A percentile compares a stretch with the other conserved stretches of the same genome.
These are phyloP conservation scores for Cynara cardunculus DNA, from an alignment of 129 eudicot species.

Conservation along the genomic window DNA sequence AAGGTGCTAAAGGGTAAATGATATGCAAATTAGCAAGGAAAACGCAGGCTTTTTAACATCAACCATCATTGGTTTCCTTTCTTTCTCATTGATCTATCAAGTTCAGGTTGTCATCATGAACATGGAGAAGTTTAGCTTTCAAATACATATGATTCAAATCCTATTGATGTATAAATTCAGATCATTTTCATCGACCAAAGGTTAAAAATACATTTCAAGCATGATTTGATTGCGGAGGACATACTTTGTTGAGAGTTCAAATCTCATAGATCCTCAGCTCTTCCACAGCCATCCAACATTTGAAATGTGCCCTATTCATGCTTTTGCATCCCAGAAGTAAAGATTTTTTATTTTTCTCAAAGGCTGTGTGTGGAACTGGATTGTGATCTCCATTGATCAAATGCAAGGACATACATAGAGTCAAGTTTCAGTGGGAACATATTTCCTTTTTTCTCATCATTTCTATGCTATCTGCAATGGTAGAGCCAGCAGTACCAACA, in stretches of 20 bases:
- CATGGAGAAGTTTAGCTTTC: slow-evolving; percentile 5
- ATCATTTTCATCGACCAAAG: slow-evolving; percentile 12
- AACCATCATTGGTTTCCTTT: not conserved
- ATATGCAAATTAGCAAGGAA: not conserved
- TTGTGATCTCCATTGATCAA: not conserved
- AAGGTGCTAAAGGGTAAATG: not conserved
- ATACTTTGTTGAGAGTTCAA: slow-evolving; percentile 7
- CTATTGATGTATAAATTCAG: not conserved
- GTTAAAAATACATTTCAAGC: slow-evolving; percentile 15
- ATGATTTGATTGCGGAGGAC: slow-evolving; percentile 7
- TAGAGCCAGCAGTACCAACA: slow-evolving; percentile 91
- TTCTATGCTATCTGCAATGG: slow-evolving; percentile 78
- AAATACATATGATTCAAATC: not conserved
- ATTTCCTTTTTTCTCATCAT: slow-evolving; percentile 57
- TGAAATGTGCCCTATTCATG: slow-evolving; percentile 10
- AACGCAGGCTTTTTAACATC: not conserved
- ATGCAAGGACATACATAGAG: not conserved
- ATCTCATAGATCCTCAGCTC: slow-evolving; percentile 1
- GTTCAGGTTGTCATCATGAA: not conserved
- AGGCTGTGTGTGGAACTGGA: not conserved
- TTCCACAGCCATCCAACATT: slow-evolving; percentile 11
- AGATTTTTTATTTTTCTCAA: not conserved
- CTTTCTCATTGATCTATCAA: slow-evolving; percentile 8
- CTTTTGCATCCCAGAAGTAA: slow-evolving; percentile 10
- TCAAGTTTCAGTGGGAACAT: slow-evolving; percentile 39